phyloP scores from a whole-genome alignment of 2,329 filamentous ascomycete genomes.

The Parafenestella ontariensis region DNA sequence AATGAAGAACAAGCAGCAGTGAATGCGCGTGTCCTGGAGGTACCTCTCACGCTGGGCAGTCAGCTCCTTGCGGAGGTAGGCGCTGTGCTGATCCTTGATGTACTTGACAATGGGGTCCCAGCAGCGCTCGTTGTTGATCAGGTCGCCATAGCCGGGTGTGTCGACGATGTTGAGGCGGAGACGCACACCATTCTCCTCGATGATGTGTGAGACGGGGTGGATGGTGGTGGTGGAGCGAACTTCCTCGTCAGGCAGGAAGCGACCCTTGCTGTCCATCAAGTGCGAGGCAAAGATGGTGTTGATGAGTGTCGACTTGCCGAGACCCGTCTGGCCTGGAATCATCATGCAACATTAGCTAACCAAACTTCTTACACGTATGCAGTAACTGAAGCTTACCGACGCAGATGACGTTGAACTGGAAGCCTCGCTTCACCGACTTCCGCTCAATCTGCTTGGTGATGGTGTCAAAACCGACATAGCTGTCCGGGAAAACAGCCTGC shows the following conservation, averaged over 20 bases:
- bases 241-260: slow-evolving; percentile 88
- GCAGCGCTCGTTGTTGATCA: slow-evolving; percentile 99
- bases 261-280: slow-evolving; percentile 98
- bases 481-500: slow-evolving; percentile 79
- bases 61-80: slow-evolving; percentile 98
- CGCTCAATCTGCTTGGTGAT: slow-evolving; percentile 99
- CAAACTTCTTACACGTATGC: not conserved
- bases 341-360: slow-evolving; percentile 10
- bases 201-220: slow-evolving; percentile 96
- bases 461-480: slow-evolving; percentile 99
- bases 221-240: slow-evolving; percentile 98
- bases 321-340: slow-evolving; percentile 85
- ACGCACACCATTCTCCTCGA: slow-evolving; percentile 98
- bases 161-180: slow-evolving; percentile 98
- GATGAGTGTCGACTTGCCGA: slow-evolving; percentile 98
- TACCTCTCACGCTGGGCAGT: slow-evolving; percentile 98
- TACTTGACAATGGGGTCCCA: slow-evolving; percentile 99
- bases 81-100: slow-evolving; percentile 99
- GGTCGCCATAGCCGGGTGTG: slow-evolving; percentile 95
- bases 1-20: slow-evolving; percentile 99
- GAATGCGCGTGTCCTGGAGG: slow-evolving; percentile 98
- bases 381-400: slow-evolving; percentile 74
- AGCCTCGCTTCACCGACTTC: slow-evolving; percentile 99
- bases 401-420: slow-evolving; percentile 99
- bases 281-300: slow-evolving; percentile 99